A percentile compares a stretch with the other conserved stretches of the same genome.
Evolutionary conservation across 768 basidiomycete genomes (phyloP).

Genomic region (Lactarius psammicola): DNA sequence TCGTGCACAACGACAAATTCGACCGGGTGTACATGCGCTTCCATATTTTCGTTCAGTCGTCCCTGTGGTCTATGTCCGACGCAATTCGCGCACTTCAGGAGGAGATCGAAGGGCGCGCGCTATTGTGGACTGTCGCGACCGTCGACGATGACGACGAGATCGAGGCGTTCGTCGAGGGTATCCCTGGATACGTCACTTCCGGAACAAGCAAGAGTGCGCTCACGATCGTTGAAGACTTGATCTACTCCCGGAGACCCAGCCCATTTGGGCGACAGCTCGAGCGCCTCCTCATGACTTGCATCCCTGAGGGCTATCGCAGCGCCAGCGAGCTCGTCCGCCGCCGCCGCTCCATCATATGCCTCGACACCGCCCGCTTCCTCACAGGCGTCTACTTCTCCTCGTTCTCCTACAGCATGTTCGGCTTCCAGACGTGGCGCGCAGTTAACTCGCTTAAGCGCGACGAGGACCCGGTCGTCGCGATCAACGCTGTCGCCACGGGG

Average conservation of each 20-base stretch:
- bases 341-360: constrained; percentile 2
- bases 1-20: not conserved
- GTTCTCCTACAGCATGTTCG: constrained; percentile 6
- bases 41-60: not conserved
- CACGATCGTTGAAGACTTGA: not conserved
- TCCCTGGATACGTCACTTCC: constrained; percentile 10
- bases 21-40: not conserved
- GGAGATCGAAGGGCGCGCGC: constrained; percentile 8
- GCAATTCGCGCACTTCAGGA: not conserved
- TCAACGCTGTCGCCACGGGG: constrained; percentile 8
- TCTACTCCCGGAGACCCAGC: not conserved
- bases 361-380: constrained; percentile 4
- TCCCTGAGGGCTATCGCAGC: constrained; percentile 1
- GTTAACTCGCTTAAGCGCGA: constrained; percentile 14
- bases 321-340: not conserved
- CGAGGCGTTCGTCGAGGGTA: constrained; percentile 20
- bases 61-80: constrained; percentile 13
- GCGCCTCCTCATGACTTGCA: constrained; percentile 8
- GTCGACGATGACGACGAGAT: constrained; percentile 15
- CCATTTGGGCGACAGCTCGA: constrained; percentile 4
- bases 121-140: constrained; percentile 9
- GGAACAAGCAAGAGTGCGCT: not conserved
- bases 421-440: constrained; percentile 8
- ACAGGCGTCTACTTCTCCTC: not conserved
- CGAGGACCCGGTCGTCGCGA: constrained; percentile 7